Evolutionary conservation across 768 basidiomycete species (phyloP).

Genomic region (Lactarius deliciosus): DNA sequence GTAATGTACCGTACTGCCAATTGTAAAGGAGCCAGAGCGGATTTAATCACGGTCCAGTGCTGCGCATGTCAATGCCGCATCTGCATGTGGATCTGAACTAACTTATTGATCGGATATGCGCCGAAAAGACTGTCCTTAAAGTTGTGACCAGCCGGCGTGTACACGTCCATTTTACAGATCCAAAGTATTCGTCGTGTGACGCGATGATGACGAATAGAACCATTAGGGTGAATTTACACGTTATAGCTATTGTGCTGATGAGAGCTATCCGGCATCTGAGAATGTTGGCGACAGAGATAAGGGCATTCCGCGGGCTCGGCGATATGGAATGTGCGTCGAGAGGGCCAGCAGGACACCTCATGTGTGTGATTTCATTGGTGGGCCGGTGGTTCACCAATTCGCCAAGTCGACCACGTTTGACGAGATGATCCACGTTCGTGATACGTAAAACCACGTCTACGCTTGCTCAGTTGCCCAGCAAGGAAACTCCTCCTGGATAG

Average conservation of each 20-base stretch:
- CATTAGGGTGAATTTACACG: not conserved
- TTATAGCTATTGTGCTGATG: not conserved
- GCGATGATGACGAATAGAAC: not conserved
- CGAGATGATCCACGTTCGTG: conserved; percentile 22
- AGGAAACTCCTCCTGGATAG: not conserved
- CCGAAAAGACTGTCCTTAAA: not conserved
- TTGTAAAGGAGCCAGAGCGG: not conserved
- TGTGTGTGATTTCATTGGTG: conserved; percentile 25
- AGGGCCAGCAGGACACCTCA: not conserved
- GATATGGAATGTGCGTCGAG: conserved; percentile 8
- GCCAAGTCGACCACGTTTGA: conserved; percentile 21
- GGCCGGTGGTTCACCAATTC: not conserved
- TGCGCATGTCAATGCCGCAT: conserved; percentile 1
- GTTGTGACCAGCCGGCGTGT: not conserved
- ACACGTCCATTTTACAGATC: conserved; percentile 5
- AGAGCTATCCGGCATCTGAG: not conserved
- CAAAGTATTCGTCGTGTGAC: not conserved
- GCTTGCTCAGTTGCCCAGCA: not conserved
- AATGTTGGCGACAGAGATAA: conserved; percentile 1
- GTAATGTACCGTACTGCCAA: not conserved
- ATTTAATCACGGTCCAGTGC: not conserved
- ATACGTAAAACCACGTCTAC: conserved; percentile 19
- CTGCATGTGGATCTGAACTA: conserved; percentile 8
- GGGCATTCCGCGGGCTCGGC: not conserved
- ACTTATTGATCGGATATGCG: not conserved